phyloP scores from a whole-genome alignment of 306 rosid genomes.

The Lithocarpus polystachyus region DNA sequence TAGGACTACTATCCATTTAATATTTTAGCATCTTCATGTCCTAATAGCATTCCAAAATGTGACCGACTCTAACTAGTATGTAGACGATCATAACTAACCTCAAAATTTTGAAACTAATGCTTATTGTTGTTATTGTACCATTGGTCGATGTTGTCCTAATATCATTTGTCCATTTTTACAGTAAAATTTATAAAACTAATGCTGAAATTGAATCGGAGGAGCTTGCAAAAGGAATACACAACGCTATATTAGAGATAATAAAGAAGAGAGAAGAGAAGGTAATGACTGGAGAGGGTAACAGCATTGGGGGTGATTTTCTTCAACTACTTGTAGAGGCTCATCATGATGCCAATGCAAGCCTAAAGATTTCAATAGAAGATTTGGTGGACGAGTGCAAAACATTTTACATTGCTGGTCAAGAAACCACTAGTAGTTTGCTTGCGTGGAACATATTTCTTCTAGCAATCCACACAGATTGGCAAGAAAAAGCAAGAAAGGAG shows the following conservation, averaged over 20 bases:
- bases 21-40: neutral
- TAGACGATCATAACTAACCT: no score
- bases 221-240: conserved; percentile 3
- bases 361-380: conserved; percentile 17
- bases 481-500: conserved; percentile 32
- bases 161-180: neutral
- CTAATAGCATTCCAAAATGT: no score
- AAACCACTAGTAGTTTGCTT: conserved; percentile 27
- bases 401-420: conserved; percentile 30
- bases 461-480: conserved; percentile 34
- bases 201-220: conserved; percentile 14
- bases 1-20: neutral
- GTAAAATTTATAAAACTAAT: conserved; percentile 18
- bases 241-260: neutral
- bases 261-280: conserved; percentile 22
- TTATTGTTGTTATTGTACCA: no score
- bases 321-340: conserved; percentile 26
- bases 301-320: conserved; percentile 28
- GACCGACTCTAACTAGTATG: no score
- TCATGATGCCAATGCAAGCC: conserved; percentile 10
- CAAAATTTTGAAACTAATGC: no score
- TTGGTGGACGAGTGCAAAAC: conserved; percentile 36
- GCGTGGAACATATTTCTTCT: conserved; percentile 27
- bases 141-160: no score
- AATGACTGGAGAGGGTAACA: neutral